Evolutionary conservation across 1,139 yeast genomes (phyloP).

Genomic region (Yarrowia galli): DNA sequence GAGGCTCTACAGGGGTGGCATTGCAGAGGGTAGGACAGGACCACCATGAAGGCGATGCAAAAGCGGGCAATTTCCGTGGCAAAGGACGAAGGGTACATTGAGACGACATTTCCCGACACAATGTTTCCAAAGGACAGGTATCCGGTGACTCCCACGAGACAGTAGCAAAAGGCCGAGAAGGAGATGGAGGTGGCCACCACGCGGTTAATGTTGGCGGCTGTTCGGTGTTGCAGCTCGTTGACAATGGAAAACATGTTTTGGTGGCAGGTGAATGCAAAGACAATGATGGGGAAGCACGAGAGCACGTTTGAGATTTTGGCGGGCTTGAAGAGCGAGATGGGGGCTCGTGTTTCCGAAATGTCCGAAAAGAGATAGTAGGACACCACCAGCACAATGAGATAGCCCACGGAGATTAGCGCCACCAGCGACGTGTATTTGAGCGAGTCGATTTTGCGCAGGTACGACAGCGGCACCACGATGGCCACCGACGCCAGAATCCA

Average conservation of each 20-base stretch:
- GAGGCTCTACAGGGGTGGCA: slow-evolving; percentile 92
- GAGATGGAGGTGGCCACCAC: slow-evolving; percentile 65
- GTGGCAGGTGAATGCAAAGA: slow-evolving; percentile 94
- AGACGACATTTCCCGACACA: slow-evolving; percentile 81
- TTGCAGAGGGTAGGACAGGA: slow-evolving; percentile 89
- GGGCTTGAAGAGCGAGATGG: slow-evolving; percentile 61
- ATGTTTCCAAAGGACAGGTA: slow-evolving; percentile 84
- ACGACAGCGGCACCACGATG: slow-evolving; percentile 76
- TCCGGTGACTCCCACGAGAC: slow-evolving; percentile 80
- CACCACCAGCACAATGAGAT: slow-evolving; percentile 75
- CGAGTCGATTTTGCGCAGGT: slow-evolving; percentile 76
- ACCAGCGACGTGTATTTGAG: slow-evolving; percentile 84
- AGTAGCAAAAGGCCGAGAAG: slow-evolving; percentile 64
- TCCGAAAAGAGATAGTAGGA: slow-evolving; percentile 63
- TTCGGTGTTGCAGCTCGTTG: slow-evolving; percentile 73
- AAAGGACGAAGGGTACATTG: slow-evolving; percentile 60
- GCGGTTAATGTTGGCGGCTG: slow-evolving; percentile 58
- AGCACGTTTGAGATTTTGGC: slow-evolving; percentile 66
- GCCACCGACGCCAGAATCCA: slow-evolving; percentile 74
- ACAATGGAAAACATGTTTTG: slow-evolving; percentile 90
- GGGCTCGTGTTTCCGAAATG: slow-evolving; percentile 59
- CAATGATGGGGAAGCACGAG: slow-evolving; percentile 86
- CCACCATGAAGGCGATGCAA: slow-evolving; percentile 80
- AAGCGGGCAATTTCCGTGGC: slow-evolving; percentile 71
- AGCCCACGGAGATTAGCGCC: slow-evolving; percentile 83